Evolutionary conservation across 2,329 filamentous ascomycete genomes (phyloP), one percentile per base, ranked within the genome.

Genomic region (Pseudocercospora eumusae): DNA sequence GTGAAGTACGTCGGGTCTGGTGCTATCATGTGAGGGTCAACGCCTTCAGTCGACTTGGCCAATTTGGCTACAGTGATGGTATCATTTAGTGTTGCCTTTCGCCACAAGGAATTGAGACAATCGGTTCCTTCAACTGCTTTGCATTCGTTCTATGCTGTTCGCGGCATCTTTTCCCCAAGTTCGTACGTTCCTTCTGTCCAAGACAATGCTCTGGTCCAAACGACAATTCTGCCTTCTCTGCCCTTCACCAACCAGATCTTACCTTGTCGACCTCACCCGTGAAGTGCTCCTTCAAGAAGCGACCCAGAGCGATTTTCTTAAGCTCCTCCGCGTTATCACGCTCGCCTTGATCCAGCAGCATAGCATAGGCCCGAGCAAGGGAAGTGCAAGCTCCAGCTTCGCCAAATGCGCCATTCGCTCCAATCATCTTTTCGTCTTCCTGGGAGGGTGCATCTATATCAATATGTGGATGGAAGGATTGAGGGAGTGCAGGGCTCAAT

Each of bases 401-500:
- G 27, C 63, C 63, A 20, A 44, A 60, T 7, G 36, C 53, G n/a
- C 63, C 63, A 40, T 64, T 64, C 33, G 59, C 55, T 28, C 63
- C 63, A 15, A 59, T 40, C 52, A 33, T 49, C 40, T 62, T 64
- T 60, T 64, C 59, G 18, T 64, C 63, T 36, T 45, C 49, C 52
- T 54, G 25, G 11, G 21, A 18, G n/a, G 49, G 11, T 31, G 4
- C 27, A 20, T 53, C 49, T 25, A 11, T 25, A 20, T 25, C 21
- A 18, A 31, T 11, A 53, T 27, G n/a, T 31, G 49, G 23, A 18
- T 11, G 25, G 23, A 31, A 10, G n/a, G 20, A 11, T 4, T 1
- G 21, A 53, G 11, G 49, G 20, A 20, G 25, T 53, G 49, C 25
- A 23, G 20, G 9, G n/a, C 15, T 53, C 13, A 9, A 18, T 33